Evolutionary conservation across 306 rosid species (phyloP).

Genomic region (Biancaea sappan): DNA sequence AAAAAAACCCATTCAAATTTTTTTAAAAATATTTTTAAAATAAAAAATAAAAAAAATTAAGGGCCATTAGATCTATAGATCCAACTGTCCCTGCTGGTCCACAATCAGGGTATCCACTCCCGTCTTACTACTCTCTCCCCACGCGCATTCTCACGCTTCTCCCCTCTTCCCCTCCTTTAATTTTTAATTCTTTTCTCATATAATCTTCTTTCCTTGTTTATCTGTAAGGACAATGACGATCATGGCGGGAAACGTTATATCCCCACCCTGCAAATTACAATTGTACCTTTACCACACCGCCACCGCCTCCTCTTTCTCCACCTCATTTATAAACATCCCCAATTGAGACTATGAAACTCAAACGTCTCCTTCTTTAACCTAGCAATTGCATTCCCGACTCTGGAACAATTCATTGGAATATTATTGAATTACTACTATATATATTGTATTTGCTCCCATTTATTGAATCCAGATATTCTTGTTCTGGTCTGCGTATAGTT

Average conservation of each 20-base stretch:
- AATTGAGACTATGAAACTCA: not conserved
- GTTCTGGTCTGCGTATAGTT: not conserved
- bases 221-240: not conserved
- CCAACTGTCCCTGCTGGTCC: no score
- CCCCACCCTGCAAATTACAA: conserved; percentile 10
- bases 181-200: not conserved
- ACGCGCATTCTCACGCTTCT: not conserved
- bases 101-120: no score
- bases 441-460: not conserved
- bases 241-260: conserved; percentile 46
- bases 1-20: no score
- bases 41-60: no score
- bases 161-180: not conserved
- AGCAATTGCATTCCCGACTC: no score
- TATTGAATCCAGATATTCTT: not conserved
- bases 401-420: not conserved
- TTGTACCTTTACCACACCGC: conserved; percentile 1
- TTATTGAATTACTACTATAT: not conserved
- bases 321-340: not conserved
- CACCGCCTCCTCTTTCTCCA: not conserved
- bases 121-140: not conserved
- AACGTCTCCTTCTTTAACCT: not conserved
- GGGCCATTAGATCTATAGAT: no score
- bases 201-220: not conserved
- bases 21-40: no score